These are phyloP conservation scores for Neophaeococcomyces aloes DNA, from an alignment of 2,329 filamentous ascomycete species.

Conservation along the genomic window DNA sequence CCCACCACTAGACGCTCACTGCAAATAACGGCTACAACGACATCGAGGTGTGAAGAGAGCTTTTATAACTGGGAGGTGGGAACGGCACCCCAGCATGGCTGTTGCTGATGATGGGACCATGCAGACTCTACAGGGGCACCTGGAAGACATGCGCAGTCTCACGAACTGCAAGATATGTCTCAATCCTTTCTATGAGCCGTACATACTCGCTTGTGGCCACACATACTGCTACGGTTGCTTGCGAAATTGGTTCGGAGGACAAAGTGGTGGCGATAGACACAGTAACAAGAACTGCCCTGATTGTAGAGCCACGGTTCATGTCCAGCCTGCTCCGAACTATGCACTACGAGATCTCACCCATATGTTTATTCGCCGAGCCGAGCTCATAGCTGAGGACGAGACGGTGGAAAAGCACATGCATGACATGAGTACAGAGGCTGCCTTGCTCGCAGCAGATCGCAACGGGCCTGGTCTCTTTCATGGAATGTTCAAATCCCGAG, in stretches of 20 bases:
- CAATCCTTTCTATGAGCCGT: conserved; percentile 58
- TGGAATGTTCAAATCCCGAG: conserved; percentile 42
- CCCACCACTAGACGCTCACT: too few relatives aligned
- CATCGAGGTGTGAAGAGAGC: too few relatives aligned
- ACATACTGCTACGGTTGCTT: conserved; percentile 57
- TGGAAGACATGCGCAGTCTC: conserved; percentile 50
- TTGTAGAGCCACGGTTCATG: conserved; percentile 49
- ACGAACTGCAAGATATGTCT: conserved; percentile 61
- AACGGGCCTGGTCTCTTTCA: conserved; percentile 52
- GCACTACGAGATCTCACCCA: conserved; percentile 55
- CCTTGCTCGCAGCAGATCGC: conserved; percentile 50
- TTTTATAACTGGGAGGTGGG: too few relatives aligned
- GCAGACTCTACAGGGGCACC: conserved; percentile 41
- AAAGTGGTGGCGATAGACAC: conserved; percentile 21
- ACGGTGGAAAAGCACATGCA: conserved; percentile 50
- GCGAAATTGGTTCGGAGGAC: conserved; percentile 28
- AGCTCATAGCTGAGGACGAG: conserved; percentile 54
- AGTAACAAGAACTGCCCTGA: conserved; percentile 56
- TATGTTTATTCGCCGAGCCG: conserved; percentile 49
- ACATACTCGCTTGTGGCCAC: conserved; percentile 57
- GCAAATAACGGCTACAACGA: too few relatives aligned
- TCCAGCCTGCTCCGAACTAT: conserved; percentile 54
- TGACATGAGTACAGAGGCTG: conserved; percentile 50
- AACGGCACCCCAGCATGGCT: conserved; percentile 9
- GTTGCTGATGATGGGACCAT: conserved; percentile 15